Base-by-base conservation (phyloP, 83 land plant species). In the Diphasiastrum complanatum region DNA sequence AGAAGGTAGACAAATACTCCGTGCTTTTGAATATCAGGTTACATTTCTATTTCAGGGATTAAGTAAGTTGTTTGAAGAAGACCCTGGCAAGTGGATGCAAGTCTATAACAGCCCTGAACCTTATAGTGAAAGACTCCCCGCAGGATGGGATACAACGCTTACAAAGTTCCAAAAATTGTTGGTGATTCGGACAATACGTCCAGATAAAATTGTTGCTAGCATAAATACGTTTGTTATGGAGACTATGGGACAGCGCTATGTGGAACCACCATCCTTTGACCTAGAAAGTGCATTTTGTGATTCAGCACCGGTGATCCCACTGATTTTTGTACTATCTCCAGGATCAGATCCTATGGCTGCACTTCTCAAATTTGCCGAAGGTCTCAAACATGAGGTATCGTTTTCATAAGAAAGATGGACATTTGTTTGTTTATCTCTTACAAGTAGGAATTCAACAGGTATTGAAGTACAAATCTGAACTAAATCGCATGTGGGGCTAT, bases 261-360 rank as follows among this genome's bases (percentile, higher is more conserved):
- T 68, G 14, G 78, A 75, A 34, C 78, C 78, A 18, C 78, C 78
- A 3, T 66, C 62, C 0, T 69, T 75, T 46, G 72, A 75, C 33
- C 57, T 75, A 11, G 74, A 65, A 27, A 38, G 61, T 1, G 78
- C 75, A 4, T 75, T 63, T 57, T 16, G 34, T 25, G 78, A 75
- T 50, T 75, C 78, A 0, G 61, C 23, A 56, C 58, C 73, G 18
- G 27, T 57, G 4, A 54, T 37, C 12, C 78, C 78, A 2, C 64
- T 75, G 11, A 64, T 75, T 28, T 75, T 75, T 54, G 60, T 75
- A 40, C 73, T 75, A 18, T 75, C 78, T 37, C 60, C 74, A 5
- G 78, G 78, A 20, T 69, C 74, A 20, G 78, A 75, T 50, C 78
- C 78, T 5, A 75, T 75, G 78, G 73, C 78, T 29, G 67, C 78